Evolutionary conservation across 306 rosid species (phyloP).

Genomic region (Begonia masoniana): DNA sequence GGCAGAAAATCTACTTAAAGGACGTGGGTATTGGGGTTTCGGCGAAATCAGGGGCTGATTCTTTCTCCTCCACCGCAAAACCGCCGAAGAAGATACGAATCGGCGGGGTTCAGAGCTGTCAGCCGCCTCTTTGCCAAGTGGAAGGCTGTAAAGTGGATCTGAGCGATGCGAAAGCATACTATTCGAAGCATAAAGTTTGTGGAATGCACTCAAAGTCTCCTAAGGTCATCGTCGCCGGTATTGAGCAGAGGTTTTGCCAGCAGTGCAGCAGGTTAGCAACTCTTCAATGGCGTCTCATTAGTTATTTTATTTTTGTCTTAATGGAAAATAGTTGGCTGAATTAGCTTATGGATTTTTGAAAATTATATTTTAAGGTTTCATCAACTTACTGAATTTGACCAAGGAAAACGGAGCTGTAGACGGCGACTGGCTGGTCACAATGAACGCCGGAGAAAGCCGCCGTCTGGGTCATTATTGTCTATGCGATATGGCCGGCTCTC

Average conservation of each 20-base stretch:
- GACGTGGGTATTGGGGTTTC: constrained; percentile 33
- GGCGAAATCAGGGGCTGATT: constrained; percentile 22
- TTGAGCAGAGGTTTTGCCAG: constrained; percentile 88
- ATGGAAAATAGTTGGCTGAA: too few species aligned
- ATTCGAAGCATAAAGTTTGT: constrained; percentile 88
- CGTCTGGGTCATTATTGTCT: constrained; percentile 55
- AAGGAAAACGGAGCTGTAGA: constrained; percentile 90
- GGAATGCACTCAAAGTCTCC: constrained; percentile 79
- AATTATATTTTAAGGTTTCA: constrained; percentile 38
- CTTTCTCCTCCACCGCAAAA: constrained; percentile 21
- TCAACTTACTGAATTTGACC: constrained; percentile 86
- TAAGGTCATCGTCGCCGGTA: constrained; percentile 54
- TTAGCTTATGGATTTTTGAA: background rate
- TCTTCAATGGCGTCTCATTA: background rate
- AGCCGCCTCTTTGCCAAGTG: constrained; percentile 88
- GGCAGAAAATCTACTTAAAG: constrained; percentile 67
- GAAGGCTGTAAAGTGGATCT: constrained; percentile 86
- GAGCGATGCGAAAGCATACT: constrained; percentile 72
- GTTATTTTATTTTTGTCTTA: background rate
- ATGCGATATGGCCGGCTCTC: constrained; percentile 43
- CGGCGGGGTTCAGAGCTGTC: constrained; percentile 26
- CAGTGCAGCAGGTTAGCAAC: constrained; percentile 73
- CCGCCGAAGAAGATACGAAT: constrained; percentile 40
- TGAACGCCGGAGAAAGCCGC: constrained; percentile 91
- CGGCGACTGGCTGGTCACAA: constrained; percentile 93